Evolutionary conservation across 495 filamentous ascomycete genomes (phyloP).

Genomic region (Tuber brumale): DNA sequence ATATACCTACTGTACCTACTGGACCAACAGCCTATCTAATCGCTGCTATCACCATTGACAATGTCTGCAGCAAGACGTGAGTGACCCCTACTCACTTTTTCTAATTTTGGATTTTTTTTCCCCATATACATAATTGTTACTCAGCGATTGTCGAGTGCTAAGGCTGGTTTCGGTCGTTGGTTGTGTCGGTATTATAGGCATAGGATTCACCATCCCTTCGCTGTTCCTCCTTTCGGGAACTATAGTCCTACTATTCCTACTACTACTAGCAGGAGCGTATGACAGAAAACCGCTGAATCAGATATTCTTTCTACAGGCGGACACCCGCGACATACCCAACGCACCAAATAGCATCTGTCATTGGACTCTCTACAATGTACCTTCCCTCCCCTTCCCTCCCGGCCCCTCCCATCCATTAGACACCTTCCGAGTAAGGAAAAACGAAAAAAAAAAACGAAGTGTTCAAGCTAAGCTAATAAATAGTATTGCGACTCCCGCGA

Average conservation of each 20-base stretch:
- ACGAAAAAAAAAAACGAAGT: not conserved
- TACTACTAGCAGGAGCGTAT: slow-evolving; percentile 55
- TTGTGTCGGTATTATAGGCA: slow-evolving; percentile 15
- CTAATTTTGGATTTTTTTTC: not conserved
- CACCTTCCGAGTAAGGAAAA: not conserved
- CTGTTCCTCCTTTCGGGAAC: slow-evolving; percentile 59
- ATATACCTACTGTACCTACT: slow-evolving; percentile 4
- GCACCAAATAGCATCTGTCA: slow-evolving; percentile 52
- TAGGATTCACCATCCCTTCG: slow-evolving; percentile 51
- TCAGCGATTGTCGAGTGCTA: not conserved
- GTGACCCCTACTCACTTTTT: not conserved
- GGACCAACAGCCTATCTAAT: not conserved
- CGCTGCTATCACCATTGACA: not conserved
- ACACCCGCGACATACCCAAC: slow-evolving; percentile 56
- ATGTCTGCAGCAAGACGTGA: slow-evolving; percentile 3
- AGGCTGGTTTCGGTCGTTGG: not conserved
- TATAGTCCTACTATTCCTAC: slow-evolving; percentile 59
- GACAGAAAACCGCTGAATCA: slow-evolving; percentile 55
- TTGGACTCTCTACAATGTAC: slow-evolving; percentile 65
- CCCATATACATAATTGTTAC: not conserved
- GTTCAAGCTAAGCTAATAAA: slow-evolving; percentile 12
- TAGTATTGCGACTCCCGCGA: slow-evolving; percentile 40
- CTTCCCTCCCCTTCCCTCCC: slow-evolving; percentile 6
- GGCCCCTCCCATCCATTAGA: slow-evolving; percentile 4
- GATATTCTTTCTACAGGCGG: slow-evolving; percentile 63